Evolutionary conservation across 1,284 basidiomycete genomes (phyloP).

Genomic region (Tremellales sp.): DNA sequence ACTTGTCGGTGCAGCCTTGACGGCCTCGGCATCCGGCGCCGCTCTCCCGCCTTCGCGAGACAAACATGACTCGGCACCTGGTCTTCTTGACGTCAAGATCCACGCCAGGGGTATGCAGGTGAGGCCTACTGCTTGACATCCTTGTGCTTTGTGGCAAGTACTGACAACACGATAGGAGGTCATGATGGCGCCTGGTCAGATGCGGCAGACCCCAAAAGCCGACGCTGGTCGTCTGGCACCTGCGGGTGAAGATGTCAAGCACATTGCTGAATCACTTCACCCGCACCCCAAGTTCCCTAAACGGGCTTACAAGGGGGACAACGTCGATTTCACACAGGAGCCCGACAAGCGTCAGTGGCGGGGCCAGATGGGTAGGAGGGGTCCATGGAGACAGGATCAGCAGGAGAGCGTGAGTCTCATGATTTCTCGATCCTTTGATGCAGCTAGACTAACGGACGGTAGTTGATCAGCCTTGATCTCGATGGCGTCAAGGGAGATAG

Average conservation of each 20-base stretch:
- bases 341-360: constrained; percentile 6
- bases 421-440: too few species aligned
- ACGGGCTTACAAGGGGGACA: background rate
- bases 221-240: background rate
- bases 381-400: constrained; percentile 9
- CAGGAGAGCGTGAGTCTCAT: too few species aligned
- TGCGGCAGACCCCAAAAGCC: background rate
- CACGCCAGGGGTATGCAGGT: background rate
- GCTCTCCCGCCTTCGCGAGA: background rate
- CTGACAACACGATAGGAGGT: background rate
- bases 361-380: constrained; percentile 13
- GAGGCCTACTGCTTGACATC: too few species aligned
- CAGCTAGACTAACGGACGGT: too few species aligned
- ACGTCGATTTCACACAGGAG: background rate
- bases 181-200: background rate
- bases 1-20: background rate
- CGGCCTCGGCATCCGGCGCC: background rate
- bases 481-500: background rate
- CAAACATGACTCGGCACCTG: too few species aligned
- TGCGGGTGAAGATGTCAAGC: background rate
- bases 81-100: background rate
- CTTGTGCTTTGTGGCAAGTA: too few species aligned
- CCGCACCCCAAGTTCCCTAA: background rate
- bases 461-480: background rate
- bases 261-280: background rate